Evolutionary conservation across 495 filamentous ascomycete species (phyloP), one percentile per base, ranked within the genome.

Genomic region (Daldinia bambusicola): DNA sequence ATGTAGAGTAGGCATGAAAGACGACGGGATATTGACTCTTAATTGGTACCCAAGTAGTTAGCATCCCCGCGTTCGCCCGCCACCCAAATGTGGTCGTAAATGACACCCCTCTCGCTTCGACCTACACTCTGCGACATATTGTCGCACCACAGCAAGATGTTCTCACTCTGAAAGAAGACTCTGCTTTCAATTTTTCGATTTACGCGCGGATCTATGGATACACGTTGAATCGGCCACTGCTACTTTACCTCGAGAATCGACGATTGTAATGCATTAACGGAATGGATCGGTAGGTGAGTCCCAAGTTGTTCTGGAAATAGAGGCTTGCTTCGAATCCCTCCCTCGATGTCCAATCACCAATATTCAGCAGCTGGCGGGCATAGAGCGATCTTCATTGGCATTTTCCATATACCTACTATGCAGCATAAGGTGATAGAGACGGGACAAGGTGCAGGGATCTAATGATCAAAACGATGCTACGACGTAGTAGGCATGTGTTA

Each of bases 381-480:
- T 26, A 60, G 30, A 62, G 36, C 8, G 70, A 73, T 73, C 65
- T 58, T 69, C 65, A 48, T 53, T 73, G 51, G 36, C 37, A 63
- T 10, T 69, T 66, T 53, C 66, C 66, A 48, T 20, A 52, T 52
- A n/a, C n/a, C n/a, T n/a, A n/a, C n/a, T n/a, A n/a, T n/a, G n/a
- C n/a, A 61, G 61, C 10, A 58, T 52, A 50, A 61, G 43, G 61
- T 37, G 38, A 51, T 61, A 52, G 56, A 58, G 43, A 64, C 66
- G 70, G 70, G 70, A 66, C 70, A 55, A 38, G 70, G 65, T 40
- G 37, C 70, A 69, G 52, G 70, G 70, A 56, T 73, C 37, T 9
- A 56, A 41, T 30, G 52, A 69, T 66, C 45, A 62, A 36, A 55
- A 62, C 63, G 66, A 66, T 52, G 70, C 66, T 73, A 64, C 65